Evolutionary conservation across 331 rosid genomes (phyloP).

Genomic region (Pyrus hybrid): DNA sequence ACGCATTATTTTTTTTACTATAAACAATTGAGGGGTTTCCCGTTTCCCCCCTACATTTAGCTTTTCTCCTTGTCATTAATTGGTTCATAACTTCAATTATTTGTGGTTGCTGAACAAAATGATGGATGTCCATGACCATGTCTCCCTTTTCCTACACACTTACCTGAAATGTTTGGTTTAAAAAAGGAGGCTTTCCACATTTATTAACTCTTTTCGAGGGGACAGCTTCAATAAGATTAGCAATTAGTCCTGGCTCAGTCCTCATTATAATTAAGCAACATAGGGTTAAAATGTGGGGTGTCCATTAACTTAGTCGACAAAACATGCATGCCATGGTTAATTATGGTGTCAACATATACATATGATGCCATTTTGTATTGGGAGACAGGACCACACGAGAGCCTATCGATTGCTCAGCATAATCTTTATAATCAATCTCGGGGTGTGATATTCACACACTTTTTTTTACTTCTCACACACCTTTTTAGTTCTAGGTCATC

Average conservation of each 20-base stretch:
- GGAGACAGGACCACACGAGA: constrained; percentile 1
- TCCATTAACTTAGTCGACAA: constrained; percentile 16
- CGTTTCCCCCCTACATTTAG: neutral
- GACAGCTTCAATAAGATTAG: constrained; percentile 9
- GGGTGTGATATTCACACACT: no score
- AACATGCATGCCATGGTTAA: constrained; percentile 11
- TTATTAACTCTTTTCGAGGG: constrained; percentile 8
- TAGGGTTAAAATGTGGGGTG: neutral
- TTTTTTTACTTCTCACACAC: no score
- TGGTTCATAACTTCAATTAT: constrained; percentile 49
- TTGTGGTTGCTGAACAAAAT: constrained; percentile 33
- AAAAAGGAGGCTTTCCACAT: neutral
- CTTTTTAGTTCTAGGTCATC: no score
- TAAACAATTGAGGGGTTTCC: neutral
- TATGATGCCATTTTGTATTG: neutral
- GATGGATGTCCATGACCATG: constrained; percentile 35
- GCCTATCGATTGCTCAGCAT: neutral
- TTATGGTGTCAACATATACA: constrained; percentile 8
- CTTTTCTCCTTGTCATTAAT: constrained; percentile 12
- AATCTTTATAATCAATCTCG: neutral
- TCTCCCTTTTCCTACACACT: constrained; percentile 26
- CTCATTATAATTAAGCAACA: neutral
- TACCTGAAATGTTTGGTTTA: constrained; percentile 22
- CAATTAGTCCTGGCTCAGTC: neutral
- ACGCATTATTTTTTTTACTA: neutral